Conservation (phyloP, 257 asterid genomes). For the Ophiorrhiza pumila region DNA sequence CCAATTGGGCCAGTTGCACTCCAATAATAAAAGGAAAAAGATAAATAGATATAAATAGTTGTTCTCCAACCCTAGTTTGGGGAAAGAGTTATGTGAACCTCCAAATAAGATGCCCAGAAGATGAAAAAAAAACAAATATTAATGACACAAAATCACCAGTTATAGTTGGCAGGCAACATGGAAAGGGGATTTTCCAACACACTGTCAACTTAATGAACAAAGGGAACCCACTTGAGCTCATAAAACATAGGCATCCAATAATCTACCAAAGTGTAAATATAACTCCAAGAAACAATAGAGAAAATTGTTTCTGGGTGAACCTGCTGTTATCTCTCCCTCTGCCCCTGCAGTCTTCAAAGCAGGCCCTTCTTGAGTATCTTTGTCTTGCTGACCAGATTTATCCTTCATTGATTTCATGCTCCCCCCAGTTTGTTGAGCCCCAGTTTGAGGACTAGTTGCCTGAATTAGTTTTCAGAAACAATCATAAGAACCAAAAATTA, state of each 20-base stretch:
- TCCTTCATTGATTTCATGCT: constrained; percentile 86
- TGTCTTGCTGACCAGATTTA: constrained; percentile 64
- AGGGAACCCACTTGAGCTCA: not conserved
- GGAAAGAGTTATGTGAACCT: not conserved
- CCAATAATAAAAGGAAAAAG: no score
- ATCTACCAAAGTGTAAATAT: not conserved
- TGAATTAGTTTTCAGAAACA: constrained; percentile 21
- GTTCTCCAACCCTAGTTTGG: not conserved
- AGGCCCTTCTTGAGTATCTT: constrained; percentile 75
- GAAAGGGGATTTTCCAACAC: not conserved
- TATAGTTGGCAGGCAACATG: not conserved
- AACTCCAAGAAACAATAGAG: not conserved
- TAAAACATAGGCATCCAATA: not conserved
- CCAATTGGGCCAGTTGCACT: not conserved
- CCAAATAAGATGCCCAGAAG: not conserved
- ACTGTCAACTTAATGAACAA: not conserved
- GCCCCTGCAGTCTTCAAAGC: constrained; percentile 84
- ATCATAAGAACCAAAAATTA: not conserved
- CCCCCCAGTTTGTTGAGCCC: constrained; percentile 74
- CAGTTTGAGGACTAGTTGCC: constrained; percentile 97
- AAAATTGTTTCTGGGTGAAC: constrained; percentile 27
- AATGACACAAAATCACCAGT: no score
- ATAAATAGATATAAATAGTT: not conserved
- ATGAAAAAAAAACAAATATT: not conserved
- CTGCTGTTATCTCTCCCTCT: constrained; percentile 97